These are phyloP conservation scores for Chloropicon primus DNA, from an alignment of 139 green algal species.

Conservation along the genomic window DNA sequence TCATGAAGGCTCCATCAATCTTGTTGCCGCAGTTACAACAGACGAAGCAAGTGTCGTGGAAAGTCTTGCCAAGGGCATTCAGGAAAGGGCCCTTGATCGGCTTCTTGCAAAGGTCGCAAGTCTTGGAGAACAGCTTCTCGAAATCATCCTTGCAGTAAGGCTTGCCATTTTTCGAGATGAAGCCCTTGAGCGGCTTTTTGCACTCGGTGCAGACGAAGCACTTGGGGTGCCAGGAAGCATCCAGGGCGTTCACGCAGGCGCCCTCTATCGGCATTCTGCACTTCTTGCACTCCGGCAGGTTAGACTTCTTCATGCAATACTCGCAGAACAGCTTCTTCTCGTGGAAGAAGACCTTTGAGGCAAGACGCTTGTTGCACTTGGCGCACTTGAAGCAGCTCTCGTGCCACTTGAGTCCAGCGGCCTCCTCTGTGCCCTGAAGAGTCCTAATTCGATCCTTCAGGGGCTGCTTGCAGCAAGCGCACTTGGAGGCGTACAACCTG, in stretches of 20 bases:
- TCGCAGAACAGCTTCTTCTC: neutral
- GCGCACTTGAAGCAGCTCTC: neutral
- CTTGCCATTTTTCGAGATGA: neutral
- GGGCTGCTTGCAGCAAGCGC: neutral
- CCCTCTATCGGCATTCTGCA: neutral
- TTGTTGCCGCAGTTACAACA: neutral
- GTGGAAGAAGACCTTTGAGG: neutral
- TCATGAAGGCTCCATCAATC: neutral
- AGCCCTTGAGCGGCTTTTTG: neutral
- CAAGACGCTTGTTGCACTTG: neutral
- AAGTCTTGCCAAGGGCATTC: neutral
- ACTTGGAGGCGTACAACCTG: neutral
- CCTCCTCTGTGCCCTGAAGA: neutral
- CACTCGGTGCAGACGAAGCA: neutral
- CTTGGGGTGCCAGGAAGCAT: neutral
- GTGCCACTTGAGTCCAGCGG: neutral
- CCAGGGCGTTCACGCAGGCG: neutral
- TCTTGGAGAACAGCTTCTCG: neutral
- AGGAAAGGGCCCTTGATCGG: neutral
- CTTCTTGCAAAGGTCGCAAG: neutral
- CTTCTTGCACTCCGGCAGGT: neutral
- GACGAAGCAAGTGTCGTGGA: neutral
- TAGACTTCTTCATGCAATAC: neutral
- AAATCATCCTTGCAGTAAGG: neutral
- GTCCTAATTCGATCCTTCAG: neutral